These are phyloP conservation scores for Ophiostoma piceae DNA, from an alignment of 2,329 filamentous ascomycete genomes.

Conservation along the genomic window DNA sequence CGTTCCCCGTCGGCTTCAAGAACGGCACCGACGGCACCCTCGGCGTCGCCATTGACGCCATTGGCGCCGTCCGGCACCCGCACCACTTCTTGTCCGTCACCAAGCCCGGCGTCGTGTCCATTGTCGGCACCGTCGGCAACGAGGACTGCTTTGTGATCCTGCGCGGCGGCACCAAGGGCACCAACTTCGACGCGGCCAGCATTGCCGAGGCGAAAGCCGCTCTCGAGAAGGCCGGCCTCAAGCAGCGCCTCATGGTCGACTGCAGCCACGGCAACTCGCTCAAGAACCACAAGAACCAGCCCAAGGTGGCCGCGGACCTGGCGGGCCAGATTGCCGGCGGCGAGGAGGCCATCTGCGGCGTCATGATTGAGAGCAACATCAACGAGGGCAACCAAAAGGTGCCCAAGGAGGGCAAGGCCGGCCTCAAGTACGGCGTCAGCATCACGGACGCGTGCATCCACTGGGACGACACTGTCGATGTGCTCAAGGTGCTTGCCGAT, in stretches of 20 bases:
- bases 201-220: constrained; percentile 78
- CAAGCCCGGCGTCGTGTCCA: constrained; percentile 90
- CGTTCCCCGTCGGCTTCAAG: constrained; percentile 98
- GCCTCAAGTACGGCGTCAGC: constrained; percentile 86
- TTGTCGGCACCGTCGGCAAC: constrained; percentile 90
- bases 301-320: constrained; percentile 77
- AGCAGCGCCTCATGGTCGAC: constrained; percentile 86
- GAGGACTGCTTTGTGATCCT: constrained; percentile 97
- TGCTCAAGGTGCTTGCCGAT: constrained; percentile 71
- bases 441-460: constrained; percentile 97
- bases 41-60: constrained; percentile 87
- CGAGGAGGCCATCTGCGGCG: constrained; percentile 84
- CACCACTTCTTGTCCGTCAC: constrained; percentile 98
- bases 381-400: constrained; percentile 93
- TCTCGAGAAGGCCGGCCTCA: constrained; percentile 66
- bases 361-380: constrained; percentile 99
- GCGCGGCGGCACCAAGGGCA: constrained; percentile 84
- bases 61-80: constrained; percentile 83
- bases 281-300: constrained; percentile 97
- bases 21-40: constrained; percentile 94
- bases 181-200: constrained; percentile 85
- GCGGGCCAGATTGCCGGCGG: constrained; percentile 81
- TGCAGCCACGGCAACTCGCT: constrained; percentile 94
- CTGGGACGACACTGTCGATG: constrained; percentile 82
- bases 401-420: constrained; percentile 74